Evolutionary conservation across 768 basidiomycete species (phyloP).

Genomic region (Kwoniella bestiolae): DNA sequence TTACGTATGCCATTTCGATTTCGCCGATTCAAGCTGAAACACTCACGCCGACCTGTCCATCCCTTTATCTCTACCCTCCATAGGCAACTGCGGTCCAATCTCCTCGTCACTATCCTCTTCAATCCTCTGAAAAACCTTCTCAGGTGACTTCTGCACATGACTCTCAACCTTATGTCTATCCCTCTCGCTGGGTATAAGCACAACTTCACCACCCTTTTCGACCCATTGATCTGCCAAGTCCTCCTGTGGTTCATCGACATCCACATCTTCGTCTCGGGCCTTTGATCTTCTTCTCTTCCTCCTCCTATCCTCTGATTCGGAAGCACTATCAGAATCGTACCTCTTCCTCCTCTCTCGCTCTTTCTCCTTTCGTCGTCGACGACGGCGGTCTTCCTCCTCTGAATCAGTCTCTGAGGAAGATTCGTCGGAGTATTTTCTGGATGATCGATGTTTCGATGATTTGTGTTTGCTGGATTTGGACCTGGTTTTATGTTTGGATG

Average conservation of each 20-base stretch:
- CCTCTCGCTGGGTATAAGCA: slow-evolving; percentile 12
- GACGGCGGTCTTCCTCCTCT: slow-evolving; percentile 31
- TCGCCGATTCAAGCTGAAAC: background rate
- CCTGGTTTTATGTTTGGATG: slow-evolving; percentile 33
- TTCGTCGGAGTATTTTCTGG: slow-evolving; percentile 27
- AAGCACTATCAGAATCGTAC: slow-evolving; percentile 52
- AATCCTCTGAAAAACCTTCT: slow-evolving; percentile 40
- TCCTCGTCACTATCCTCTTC: slow-evolving; percentile 67
- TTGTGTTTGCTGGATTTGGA: slow-evolving; percentile 30
- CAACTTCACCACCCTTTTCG: slow-evolving; percentile 46
- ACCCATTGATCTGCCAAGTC: slow-evolving; percentile 55
- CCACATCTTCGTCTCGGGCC: slow-evolving; percentile 53
- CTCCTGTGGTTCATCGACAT: slow-evolving; percentile 58
- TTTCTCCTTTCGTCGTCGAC: slow-evolving; percentile 52
- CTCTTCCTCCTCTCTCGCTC: slow-evolving; percentile 62
- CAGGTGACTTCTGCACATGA: slow-evolving; percentile 23
- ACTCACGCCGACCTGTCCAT: slow-evolving; percentile 65
- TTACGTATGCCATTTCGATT: too few species aligned
- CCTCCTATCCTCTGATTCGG: slow-evolving; percentile 58
- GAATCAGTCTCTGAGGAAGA: slow-evolving; percentile 40
- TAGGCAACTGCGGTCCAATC: slow-evolving; percentile 78
- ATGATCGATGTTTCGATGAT: slow-evolving; percentile 19
- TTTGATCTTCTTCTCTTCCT: slow-evolving; percentile 49
- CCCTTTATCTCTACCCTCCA: slow-evolving; percentile 60
- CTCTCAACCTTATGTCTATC: slow-evolving; percentile 24